phyloP scores from a whole-genome alignment of 2,329 filamentous ascomycete genomes.

The Cordyceps fumosorosea region DNA sequence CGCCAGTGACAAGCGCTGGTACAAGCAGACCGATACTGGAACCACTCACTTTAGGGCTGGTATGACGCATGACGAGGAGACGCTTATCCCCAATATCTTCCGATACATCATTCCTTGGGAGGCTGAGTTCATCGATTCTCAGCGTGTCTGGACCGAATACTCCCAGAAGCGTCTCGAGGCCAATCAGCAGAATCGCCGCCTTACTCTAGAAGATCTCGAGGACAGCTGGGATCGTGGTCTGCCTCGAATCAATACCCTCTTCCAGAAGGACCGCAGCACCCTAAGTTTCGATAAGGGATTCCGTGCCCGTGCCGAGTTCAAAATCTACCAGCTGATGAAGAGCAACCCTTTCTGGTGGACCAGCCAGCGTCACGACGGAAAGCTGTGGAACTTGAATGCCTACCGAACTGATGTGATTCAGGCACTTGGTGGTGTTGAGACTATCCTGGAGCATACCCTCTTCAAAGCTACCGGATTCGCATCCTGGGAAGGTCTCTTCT shows the following conservation, averaged over 20 bases:
- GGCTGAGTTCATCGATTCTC: constrained; percentile 96
- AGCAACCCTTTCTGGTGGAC: constrained; percentile 99
- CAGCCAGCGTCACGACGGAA: constrained; percentile 92
- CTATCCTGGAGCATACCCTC: constrained; percentile 90
- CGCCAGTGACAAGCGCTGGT: constrained; percentile 96
- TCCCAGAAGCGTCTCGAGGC: constrained; percentile 96
- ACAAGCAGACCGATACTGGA: constrained; percentile 93
- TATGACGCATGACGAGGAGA: constrained; percentile 98
- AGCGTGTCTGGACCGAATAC: constrained; percentile 98
- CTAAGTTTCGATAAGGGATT: constrained; percentile 98
- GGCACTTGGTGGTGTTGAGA: constrained; percentile 91
- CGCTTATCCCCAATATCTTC: constrained; percentile 97
- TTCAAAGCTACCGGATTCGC: constrained; percentile 97
- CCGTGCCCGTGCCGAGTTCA: constrained; percentile 91
- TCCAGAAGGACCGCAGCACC: constrained; percentile 97
- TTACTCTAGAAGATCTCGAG: constrained; percentile 93
- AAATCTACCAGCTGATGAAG: constrained; percentile 98
- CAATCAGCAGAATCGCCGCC: constrained; percentile 89
- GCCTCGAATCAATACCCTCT: constrained; percentile 95
- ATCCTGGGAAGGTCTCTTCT: constrained; percentile 94
- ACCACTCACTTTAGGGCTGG: constrained; percentile 95
- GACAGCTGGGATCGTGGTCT: constrained; percentile 98
- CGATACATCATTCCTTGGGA: constrained; percentile 99
- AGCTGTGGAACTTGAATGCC: constrained; percentile 93
- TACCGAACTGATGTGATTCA: constrained; percentile 97